These are phyloP conservation scores for Auriscalpium vulgare DNA, from an alignment of 768 basidiomycete species.

Conservation along the genomic window DNA sequence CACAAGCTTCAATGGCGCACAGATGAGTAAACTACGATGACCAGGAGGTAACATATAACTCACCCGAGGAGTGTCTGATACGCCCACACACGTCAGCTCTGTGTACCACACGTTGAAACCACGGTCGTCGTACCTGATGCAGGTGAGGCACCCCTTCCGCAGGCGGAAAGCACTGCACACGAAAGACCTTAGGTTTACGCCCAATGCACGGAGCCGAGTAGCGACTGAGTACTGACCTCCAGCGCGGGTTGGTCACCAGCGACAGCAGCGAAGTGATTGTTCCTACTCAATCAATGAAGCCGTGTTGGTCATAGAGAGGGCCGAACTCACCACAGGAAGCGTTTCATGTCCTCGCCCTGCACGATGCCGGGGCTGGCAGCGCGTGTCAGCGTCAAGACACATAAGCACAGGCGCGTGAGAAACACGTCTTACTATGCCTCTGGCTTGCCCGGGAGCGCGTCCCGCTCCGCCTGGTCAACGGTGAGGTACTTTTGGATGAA, in stretches of 20 bases:
- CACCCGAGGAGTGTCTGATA: constrained; percentile 52
- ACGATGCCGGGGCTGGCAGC: constrained; percentile 53
- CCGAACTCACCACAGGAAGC: constrained; percentile 52
- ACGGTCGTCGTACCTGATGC: constrained; percentile 42
- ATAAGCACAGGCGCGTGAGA: neutral
- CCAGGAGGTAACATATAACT: constrained; percentile 17
- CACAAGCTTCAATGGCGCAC: constrained; percentile 37
- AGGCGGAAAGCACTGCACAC: constrained; percentile 45
- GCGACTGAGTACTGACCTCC: constrained; percentile 33
- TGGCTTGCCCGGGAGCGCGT: constrained; percentile 31
- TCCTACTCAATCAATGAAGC: constrained; percentile 29
- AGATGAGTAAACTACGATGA: no score
- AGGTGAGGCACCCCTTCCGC: constrained; percentile 35
- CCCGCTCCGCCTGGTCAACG: constrained; percentile 35
- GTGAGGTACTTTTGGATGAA: constrained; percentile 51
- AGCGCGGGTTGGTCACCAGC: constrained; percentile 62
- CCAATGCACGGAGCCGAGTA: neutral
- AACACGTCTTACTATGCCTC: constrained; percentile 44
- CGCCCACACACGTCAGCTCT: neutral
- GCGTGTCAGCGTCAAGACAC: neutral
- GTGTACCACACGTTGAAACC: neutral
- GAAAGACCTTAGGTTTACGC: neutral
- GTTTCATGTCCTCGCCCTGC: constrained; percentile 62
- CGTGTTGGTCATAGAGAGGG: neutral
- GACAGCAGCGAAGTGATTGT: constrained; percentile 66